A percentile compares a stretch with the other conserved stretches of the same genome.
phyloP scores from a whole-genome alignment of 768 basidiomycete genomes.

The Dioszegia crocea region DNA sequence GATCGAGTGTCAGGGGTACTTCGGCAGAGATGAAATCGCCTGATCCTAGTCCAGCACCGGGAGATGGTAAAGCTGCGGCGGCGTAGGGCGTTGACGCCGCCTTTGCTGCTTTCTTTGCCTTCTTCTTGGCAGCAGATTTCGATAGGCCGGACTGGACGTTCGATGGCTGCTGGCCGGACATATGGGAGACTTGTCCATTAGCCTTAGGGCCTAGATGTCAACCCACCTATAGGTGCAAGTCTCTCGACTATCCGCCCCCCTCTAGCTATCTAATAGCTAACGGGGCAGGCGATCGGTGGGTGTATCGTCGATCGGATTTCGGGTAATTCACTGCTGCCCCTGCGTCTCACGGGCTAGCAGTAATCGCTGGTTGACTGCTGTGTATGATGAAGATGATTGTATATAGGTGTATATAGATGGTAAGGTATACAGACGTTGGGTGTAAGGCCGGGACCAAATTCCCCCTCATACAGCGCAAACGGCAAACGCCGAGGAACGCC shows the following conservation, averaged over 20 bases:
- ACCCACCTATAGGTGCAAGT: background rate
- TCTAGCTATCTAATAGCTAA: background rate
- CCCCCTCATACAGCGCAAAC: background rate
- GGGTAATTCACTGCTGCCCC: no score
- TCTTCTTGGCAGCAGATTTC: conserved; percentile 43
- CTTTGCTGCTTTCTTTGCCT: conserved; percentile 38
- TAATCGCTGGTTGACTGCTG: background rate
- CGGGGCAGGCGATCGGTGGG: background rate
- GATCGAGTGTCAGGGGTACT: conserved; percentile 3
- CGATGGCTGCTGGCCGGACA: conserved; percentile 31
- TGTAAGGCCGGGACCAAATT: background rate
- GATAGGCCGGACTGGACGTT: conserved; percentile 30
- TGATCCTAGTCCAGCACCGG: background rate
- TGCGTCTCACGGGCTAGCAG: no score
- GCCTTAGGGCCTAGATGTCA: background rate
- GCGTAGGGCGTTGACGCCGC: background rate
- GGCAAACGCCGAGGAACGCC: conserved; percentile 16
- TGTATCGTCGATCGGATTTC: no score
- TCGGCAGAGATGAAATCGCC: background rate
- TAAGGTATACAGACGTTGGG: background rate
- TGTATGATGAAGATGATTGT: background rate
- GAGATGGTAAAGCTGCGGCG: background rate
- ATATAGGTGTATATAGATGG: background rate
- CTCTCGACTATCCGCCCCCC: conserved; percentile 1
- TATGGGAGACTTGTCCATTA: conserved; percentile 9